phyloP scores from a whole-genome alignment of 1,139 yeast genomes.

The Protomyces gravidus region DNA sequence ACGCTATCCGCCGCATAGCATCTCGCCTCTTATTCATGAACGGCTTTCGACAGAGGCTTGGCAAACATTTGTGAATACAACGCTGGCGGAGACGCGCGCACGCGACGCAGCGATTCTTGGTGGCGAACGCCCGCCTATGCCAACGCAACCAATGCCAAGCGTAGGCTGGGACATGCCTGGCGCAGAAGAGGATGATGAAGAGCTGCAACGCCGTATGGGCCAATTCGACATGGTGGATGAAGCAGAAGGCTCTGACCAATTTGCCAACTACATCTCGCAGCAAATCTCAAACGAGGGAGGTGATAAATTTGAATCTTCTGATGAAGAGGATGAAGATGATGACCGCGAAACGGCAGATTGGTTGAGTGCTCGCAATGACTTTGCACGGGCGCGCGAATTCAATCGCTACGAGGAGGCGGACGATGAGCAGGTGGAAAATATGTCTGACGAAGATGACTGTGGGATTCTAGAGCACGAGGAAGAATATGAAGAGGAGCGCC shows the following conservation, averaged over 20 bases:
- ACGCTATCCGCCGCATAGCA: constrained; percentile 57
- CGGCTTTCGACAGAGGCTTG: constrained; percentile 59
- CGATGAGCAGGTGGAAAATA: constrained; percentile 22
- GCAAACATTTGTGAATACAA: constrained; percentile 79
- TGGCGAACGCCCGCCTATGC: constrained; percentile 53
- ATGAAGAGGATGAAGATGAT: constrained; percentile 50
- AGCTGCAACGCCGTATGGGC: constrained; percentile 31
- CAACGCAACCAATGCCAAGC: constrained; percentile 36
- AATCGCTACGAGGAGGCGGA: constrained; percentile 15
- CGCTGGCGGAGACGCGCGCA: constrained; percentile 81
- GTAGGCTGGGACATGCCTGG: constrained; percentile 35
- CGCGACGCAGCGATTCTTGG: constrained; percentile 95
- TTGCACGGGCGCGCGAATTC: constrained; percentile 13
- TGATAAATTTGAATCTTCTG: constrained; percentile 54
- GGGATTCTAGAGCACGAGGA: neutral
- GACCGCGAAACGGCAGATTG: constrained; percentile 32
- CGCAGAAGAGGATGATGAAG: constrained; percentile 43
- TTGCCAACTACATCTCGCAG: constrained; percentile 72
- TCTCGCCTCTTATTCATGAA: constrained; percentile 57
- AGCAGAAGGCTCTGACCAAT: constrained; percentile 47
- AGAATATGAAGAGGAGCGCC: neutral
- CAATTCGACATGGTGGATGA: constrained; percentile 34
- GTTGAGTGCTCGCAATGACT: constrained; percentile 16
- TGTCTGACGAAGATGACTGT: neutral
- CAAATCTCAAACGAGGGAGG: constrained; percentile 64